phyloP scores from a whole-genome alignment of 139 green algal species.

The Zygnema cylindricum region DNA sequence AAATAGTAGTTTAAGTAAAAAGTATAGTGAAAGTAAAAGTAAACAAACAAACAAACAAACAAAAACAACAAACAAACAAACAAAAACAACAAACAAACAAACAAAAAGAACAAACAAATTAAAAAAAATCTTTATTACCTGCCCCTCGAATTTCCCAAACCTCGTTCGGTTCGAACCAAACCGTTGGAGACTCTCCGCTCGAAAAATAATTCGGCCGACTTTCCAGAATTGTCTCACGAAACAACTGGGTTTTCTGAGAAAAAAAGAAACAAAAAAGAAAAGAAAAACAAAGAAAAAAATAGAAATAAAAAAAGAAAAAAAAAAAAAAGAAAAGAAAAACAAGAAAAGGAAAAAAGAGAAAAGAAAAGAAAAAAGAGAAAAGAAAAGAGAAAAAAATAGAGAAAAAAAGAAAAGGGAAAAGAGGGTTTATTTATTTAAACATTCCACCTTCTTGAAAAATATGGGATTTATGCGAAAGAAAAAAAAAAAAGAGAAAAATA shows the following conservation, averaged over 20 bases:
- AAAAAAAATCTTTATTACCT: constrained; percentile 70
- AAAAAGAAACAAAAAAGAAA: not conserved
- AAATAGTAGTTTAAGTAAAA: not conserved
- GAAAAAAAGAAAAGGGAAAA: not conserved
- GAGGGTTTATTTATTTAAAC: constrained; percentile 59
- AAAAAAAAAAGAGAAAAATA: not conserved
- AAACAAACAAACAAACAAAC: not conserved
- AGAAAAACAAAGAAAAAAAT: not conserved
- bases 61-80: not conserved
- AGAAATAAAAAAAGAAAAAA: not conserved
- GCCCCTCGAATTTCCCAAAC: too few species aligned
- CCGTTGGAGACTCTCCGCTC: constrained; percentile 69
- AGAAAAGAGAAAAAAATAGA: not conserved
- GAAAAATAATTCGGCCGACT: not conserved
- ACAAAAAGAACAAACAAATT: constrained; percentile 64
- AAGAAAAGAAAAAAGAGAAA: not conserved
- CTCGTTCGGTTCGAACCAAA: constrained; percentile 68
- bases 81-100: constrained; percentile 47
- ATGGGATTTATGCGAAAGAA: constrained; percentile 56
- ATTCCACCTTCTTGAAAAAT: constrained; percentile 75
- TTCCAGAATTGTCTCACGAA: not conserved
- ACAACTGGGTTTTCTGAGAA: not conserved
- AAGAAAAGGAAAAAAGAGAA: not conserved
- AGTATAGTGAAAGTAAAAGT: not conserved
- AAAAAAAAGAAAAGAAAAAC: not conserved